Conservation (phyloP, 2,329 filamentous ascomycete genomes). For the Ceratocystis albifundus region DNA sequence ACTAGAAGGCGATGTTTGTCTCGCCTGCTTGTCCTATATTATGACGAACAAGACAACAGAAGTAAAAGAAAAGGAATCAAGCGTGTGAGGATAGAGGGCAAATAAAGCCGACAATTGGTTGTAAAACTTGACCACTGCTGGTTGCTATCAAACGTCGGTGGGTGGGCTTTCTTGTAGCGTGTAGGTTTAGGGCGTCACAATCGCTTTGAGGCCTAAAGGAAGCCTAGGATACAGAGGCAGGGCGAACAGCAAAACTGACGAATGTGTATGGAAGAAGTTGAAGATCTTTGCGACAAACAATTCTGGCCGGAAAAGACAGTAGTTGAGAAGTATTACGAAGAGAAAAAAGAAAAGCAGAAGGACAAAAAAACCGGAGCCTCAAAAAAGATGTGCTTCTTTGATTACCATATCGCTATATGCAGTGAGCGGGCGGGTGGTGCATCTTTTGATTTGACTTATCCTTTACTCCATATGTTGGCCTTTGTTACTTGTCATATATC, state of each 20-base stretch:
- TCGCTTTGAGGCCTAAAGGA: neutral
- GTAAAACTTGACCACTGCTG: neutral
- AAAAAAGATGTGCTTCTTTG: neutral
- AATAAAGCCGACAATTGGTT: neutral
- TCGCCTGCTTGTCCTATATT: neutral
- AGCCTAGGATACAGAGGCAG: neutral
- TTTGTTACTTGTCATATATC: neutral
- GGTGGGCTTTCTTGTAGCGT: neutral
- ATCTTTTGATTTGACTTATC: neutral
- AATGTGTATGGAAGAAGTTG: neutral
- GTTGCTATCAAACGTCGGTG: neutral
- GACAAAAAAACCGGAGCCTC: constrained; percentile 14
- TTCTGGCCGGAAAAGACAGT: neutral
- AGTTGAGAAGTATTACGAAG: neutral
- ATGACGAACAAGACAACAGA: neutral
- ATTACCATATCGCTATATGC: neutral
- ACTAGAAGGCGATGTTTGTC: neutral
- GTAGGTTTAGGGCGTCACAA: neutral
- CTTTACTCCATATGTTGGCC: neutral
- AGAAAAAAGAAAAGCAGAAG: neutral
- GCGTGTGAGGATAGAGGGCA: neutral
- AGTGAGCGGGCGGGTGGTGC: neutral
- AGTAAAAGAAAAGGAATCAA: neutral
- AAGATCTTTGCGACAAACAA: neutral
- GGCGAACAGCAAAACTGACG: neutral